phyloP scores from a whole-genome alignment of 1,139 yeast genomes.

The Magnusiomyces clavatus region DNA sequence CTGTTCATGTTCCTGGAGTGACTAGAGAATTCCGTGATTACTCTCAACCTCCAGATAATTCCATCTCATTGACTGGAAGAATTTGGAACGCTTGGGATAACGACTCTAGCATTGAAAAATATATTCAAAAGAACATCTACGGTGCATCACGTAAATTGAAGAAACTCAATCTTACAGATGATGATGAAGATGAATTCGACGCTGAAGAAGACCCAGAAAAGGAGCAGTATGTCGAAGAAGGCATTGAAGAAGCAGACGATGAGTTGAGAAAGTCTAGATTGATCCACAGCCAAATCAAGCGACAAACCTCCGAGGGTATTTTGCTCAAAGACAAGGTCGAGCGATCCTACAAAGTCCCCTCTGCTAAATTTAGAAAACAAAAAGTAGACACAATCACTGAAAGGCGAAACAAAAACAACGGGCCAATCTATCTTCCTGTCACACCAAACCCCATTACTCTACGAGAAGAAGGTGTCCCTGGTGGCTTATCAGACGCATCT shows the following conservation, averaged over 20 bases:
- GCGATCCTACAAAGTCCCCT: background rate
- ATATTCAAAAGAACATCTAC: background rate
- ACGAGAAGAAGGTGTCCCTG: slow-evolving; percentile 7
- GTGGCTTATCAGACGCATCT: slow-evolving; percentile 9
- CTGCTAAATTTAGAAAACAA: background rate
- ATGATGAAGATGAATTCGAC: no score
- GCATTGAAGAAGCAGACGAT: slow-evolving; percentile 13
- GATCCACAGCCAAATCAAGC: slow-evolving; percentile 10
- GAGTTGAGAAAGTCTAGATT: slow-evolving; percentile 8
- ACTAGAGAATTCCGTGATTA: slow-evolving; percentile 13
- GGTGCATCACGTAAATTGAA: no score
- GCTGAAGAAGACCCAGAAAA: background rate
- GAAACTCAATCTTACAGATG: no score
- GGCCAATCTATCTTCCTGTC: slow-evolving; percentile 13
- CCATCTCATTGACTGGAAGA: background rate
- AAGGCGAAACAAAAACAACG: slow-evolving; percentile 1
- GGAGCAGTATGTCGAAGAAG: slow-evolving; percentile 11
- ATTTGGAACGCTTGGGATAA: slow-evolving; percentile 1
- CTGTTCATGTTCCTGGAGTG: background rate
- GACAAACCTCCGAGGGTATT: slow-evolving; percentile 9
- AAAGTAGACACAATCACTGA: background rate
- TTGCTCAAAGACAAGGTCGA: slow-evolving; percentile 6
- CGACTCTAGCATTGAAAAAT: background rate
- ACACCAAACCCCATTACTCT: slow-evolving; percentile 14
- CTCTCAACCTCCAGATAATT: slow-evolving; percentile 4